Percentiles rank a stretch among this genome's conserved stretches.
Evolutionary conservation across 2,329 filamentous ascomycete species (phyloP).

Genomic region (Macroventuria anomochaeta): DNA sequence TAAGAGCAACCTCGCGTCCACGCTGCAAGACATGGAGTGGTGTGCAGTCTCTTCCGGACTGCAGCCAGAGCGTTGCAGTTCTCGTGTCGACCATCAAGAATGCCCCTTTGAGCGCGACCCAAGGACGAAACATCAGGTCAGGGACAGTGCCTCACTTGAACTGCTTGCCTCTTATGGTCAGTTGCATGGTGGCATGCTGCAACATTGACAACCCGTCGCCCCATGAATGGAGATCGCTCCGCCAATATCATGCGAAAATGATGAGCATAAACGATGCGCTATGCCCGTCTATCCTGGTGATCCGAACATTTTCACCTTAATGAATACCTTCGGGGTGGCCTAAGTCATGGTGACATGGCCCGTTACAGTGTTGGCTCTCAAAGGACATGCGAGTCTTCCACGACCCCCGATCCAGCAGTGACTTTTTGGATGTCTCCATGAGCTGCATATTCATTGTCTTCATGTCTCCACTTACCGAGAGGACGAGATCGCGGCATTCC

Average conservation of each 20-base stretch:
- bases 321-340: not conserved
- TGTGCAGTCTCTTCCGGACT: conserved; percentile 4
- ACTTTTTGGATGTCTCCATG: conserved; percentile 1
- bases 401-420: not conserved
- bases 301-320: not conserved
- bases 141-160: not conserved
- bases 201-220: not conserved
- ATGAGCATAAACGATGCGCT: conserved; percentile 14
- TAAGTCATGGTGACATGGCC: not conserved
- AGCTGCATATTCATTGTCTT: not conserved
- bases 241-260: conserved; percentile 12
- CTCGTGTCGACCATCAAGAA: not conserved
- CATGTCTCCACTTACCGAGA: conserved; percentile 12
- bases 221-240: conserved; percentile 7
- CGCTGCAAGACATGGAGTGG: conserved; percentile 9
- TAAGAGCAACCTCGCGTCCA: not conserved
- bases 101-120: not conserved
- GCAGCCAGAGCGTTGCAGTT: not conserved
- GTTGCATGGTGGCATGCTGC: conserved; percentile 13
- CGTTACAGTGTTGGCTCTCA: not conserved
- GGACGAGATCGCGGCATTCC: conserved; percentile 7
- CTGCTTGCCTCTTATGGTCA: conserved; percentile 5
- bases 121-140: not conserved
- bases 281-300: not conserved
- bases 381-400: not conserved